Percentiles rank a stretch among this genome's conserved stretches.
Evolutionary conservation across 78 protist species (phyloP).

Genomic region (Pelomyxa schiedti): DNA sequence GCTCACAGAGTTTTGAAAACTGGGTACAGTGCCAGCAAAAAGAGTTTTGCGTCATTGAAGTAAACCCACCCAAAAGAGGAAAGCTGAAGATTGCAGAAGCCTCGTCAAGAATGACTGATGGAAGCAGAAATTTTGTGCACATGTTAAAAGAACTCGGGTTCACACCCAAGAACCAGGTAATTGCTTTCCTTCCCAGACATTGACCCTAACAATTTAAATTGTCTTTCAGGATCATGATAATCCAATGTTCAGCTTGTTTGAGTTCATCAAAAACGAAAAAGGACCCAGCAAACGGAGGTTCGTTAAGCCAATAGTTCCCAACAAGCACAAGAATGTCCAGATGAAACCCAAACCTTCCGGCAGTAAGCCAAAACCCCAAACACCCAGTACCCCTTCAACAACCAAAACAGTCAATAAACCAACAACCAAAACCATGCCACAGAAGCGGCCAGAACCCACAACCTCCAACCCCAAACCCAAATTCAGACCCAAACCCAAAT

Average conservation of each 20-base stretch:
- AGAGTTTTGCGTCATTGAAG: background rate
- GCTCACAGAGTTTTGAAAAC: constrained; percentile 22
- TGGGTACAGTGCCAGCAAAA: no score
- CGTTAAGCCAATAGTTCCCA: no score
- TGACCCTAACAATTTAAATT: background rate
- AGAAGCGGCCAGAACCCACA: no score
- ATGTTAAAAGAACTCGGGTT: constrained; percentile 10
- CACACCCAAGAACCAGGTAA: background rate
- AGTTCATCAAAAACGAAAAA: no score
- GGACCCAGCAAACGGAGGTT: no score
- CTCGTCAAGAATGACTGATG: background rate
- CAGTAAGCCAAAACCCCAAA: background rate
- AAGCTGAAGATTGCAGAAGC: constrained; percentile 30
- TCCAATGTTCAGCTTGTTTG: background rate
- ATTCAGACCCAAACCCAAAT: no score
- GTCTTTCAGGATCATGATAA: background rate
- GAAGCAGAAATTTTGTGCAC: background rate
- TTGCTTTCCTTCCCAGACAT: background rate
- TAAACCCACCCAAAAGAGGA: constrained; percentile 9
- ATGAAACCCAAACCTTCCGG: background rate
- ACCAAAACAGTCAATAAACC: no score
- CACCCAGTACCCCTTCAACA: background rate
- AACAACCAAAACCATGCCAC: no score
- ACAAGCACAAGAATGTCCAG: background rate
- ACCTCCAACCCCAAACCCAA: no score